Evolutionary conservation across 2,329 filamentous ascomycete species (phyloP).

Genomic region (Fusarium pseudograminearum): DNA sequence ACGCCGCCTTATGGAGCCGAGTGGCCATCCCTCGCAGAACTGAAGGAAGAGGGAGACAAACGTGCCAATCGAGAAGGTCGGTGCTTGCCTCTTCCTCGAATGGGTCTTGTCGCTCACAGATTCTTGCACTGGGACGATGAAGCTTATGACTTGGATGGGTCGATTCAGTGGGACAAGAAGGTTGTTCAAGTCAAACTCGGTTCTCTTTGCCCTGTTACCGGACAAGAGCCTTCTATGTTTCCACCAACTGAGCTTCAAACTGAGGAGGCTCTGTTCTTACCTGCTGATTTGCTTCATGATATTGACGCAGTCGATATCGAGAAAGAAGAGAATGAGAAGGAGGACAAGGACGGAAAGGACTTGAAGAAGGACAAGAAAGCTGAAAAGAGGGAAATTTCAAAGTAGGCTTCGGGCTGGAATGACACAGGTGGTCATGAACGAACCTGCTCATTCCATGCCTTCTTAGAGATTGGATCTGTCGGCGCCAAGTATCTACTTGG

Average conservation of each 20-base stretch:
- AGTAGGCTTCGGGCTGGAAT: neutral
- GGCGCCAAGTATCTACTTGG: constrained; percentile 1
- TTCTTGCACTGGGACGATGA: constrained; percentile 15
- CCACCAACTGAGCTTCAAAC: constrained; percentile 13
- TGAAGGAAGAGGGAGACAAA: constrained; percentile 54
- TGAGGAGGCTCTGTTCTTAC: constrained; percentile 21
- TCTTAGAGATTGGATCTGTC: constrained; percentile 22
- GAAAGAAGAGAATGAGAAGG: neutral
- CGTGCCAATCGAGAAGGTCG: constrained; percentile 44
- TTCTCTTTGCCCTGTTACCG: constrained; percentile 40
- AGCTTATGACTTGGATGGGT: constrained; percentile 39
- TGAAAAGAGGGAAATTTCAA: constrained; percentile 23
- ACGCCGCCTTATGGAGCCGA: constrained; percentile 36
- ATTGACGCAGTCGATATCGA: constrained; percentile 14
- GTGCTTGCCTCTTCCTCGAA: constrained; percentile 51
- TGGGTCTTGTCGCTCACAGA: constrained; percentile 36
- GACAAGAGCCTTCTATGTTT: constrained; percentile 1
- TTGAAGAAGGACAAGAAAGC: constrained; percentile 4
- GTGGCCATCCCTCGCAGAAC: constrained; percentile 54
- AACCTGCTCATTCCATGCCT: constrained; percentile 9
- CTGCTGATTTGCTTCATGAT: constrained; percentile 16
- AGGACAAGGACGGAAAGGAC: neutral
- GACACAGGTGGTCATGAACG: neutral
- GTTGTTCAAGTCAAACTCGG: constrained; percentile 39
- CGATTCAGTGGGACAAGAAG: constrained; percentile 47